These are phyloP conservation scores for Aspergillus homomorphus DNA, from an alignment of 495 filamentous ascomycete species.

Conservation along the genomic window DNA sequence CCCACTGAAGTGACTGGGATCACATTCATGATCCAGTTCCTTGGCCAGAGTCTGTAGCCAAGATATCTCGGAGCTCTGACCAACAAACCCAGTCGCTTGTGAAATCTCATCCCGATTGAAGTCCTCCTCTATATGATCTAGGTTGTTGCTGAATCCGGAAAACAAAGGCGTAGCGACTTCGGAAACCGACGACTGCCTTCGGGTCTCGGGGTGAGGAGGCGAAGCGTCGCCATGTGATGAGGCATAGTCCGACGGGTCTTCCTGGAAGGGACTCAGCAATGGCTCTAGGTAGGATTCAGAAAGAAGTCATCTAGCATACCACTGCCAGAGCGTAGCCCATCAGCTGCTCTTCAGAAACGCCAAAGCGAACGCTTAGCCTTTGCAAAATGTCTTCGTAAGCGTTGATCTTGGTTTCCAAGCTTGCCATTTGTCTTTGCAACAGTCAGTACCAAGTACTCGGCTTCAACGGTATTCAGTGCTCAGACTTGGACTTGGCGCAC, in stretches of 20 bases:
- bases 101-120: conserved; percentile 49
- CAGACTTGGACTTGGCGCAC: conserved; percentile 25
- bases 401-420: conserved; percentile 47
- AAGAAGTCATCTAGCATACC: conserved; percentile 22
- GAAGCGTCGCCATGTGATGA: conserved; percentile 17
- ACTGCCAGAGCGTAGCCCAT: conserved; percentile 34
- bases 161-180: conserved; percentile 24
- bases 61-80: conserved; percentile 57
- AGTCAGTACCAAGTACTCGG: neutral
- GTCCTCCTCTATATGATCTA: conserved; percentile 58
- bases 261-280: neutral
- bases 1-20: conserved; percentile 18
- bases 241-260: conserved; percentile 3
- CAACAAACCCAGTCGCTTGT: conserved; percentile 53
- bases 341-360: conserved; percentile 39
- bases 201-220: conserved; percentile 11
- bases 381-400: conserved; percentile 46
- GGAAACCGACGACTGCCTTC: conserved; percentile 4
- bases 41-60: conserved; percentile 53
- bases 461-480: neutral
- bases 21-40: conserved; percentile 33
- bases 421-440: conserved; percentile 42
- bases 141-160: conserved; percentile 29
- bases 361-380: conserved; percentile 36
- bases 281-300: neutral